phyloP scores from a whole-genome alignment of 345 rosid species.

The Cochlearia excelsa region DNA sequence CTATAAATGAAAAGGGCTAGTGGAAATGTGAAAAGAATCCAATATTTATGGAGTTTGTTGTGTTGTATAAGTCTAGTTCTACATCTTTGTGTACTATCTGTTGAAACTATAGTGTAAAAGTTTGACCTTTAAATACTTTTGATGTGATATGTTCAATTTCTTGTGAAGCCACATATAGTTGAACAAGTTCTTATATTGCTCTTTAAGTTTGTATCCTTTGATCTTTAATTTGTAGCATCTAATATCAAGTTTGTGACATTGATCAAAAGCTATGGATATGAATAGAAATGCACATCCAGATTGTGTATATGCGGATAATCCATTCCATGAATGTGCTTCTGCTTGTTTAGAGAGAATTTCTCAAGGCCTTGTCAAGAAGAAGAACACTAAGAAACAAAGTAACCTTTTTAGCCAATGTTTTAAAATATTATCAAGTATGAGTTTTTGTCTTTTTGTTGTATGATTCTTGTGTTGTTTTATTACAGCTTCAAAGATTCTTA shows the following conservation, averaged over 20 bases:
- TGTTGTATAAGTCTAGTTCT: conserved; percentile 5
- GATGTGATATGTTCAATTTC: conserved; percentile 18
- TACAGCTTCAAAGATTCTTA: conserved; percentile 51
- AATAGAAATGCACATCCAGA: conserved; percentile 33
- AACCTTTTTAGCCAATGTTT: background rate
- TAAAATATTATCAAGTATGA: background rate
- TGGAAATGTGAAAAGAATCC: conserved; percentile 34
- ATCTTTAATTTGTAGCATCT: background rate
- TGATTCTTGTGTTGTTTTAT: conserved; percentile 15
- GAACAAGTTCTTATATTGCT: conserved; percentile 2
- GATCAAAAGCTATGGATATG: conserved; percentile 25
- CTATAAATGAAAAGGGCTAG: conserved; percentile 26
- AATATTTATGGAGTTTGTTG: conserved; percentile 26
- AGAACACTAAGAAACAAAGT: conserved; percentile 33
- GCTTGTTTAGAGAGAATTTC: conserved; percentile 39
- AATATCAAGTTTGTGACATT: background rate
- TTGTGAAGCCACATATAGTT: conserved; percentile 2
- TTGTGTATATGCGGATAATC: conserved; percentile 33
- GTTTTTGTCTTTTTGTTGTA: background rate
- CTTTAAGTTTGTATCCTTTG: background rate
- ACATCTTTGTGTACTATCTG: conserved; percentile 22
- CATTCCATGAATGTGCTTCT: conserved; percentile 39
- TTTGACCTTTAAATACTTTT: conserved; percentile 23
- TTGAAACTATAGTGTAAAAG: conserved; percentile 15
- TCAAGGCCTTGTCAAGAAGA: conserved; percentile 38